Base-by-base conservation (phyloP, 805 yeast species). In the Nakazawaea peltata region DNA sequence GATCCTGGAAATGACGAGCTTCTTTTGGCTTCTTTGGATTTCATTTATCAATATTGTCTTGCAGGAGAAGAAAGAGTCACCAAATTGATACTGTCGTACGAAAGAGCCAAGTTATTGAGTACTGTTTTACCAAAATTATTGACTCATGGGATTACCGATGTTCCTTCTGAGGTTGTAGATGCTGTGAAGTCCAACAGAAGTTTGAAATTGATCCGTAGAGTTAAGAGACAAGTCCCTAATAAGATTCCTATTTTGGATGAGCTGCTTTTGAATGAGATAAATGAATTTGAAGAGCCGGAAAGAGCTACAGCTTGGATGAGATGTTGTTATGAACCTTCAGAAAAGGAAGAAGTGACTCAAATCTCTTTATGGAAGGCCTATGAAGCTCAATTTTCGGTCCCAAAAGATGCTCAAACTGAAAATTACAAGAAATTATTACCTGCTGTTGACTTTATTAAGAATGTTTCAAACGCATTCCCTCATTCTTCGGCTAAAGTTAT, bases 301-400 rank as follows among this genome's bases (percentile, higher is more conserved):
- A 69, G 98, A 42, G 95, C 97, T 0, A 84, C 95, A 4, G 71
- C 86, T 21, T 92, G 97, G 97, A 78, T 92, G 67, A 74, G 95
- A 46, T 79, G 95, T 46, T 81, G 90, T 45, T 92, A 87, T 59
- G 87, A 79, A 47, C 86, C 94, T 4, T 74, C 67, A 30, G 63
- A 71, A 9, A 76, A 69, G 7, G 86, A 90, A 4, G 95, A 87
- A 51, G 95, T 88, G 9, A 87, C 97, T 1, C 98, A 92, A 59
- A 88, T 92, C 18, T 82, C 94, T 14, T 69, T 92, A 29, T 92
- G 98, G 98, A 85, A 87, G 55, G 77, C 95, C 1, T 92, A 92
- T 59, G 97, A 92, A 55, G 64, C 77, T 11, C 92, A 82, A 53
- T 92, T 92, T 49, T 81, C 73, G 71, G 36, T 7, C 13, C 13